Conservation (phyloP, 805 yeast genomes). For the Yamadazyma phyllophila region DNA sequence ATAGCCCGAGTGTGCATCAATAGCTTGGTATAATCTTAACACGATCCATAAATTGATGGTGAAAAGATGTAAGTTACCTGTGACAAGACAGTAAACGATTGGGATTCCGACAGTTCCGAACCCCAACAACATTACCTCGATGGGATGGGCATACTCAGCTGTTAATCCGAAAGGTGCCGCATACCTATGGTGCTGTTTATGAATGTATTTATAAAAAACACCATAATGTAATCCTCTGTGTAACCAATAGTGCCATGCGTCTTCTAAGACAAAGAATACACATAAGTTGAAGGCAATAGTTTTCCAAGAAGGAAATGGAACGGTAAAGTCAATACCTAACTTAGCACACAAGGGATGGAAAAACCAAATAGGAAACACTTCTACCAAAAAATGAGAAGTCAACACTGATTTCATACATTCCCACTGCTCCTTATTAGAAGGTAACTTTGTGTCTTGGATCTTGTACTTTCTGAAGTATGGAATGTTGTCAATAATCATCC, state of each 20-base stretch:
- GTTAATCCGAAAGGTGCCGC: slow-evolving; percentile 64
- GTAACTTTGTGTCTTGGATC: slow-evolving; percentile 52
- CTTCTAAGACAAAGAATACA: slow-evolving; percentile 53
- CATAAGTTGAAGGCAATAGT: slow-evolving; percentile 45
- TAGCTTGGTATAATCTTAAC: slow-evolving; percentile 55
- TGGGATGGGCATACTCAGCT: slow-evolving; percentile 62
- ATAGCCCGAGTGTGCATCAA: slow-evolving; percentile 60
- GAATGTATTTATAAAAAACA: slow-evolving; percentile 54
- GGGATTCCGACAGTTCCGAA: slow-evolving; percentile 63
- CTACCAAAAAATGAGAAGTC: slow-evolving; percentile 55
- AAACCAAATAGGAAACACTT: slow-evolving; percentile 61
- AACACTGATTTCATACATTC: slow-evolving; percentile 59
- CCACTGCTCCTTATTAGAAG: slow-evolving; percentile 58
- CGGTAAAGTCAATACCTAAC: slow-evolving; percentile 47
- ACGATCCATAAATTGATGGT: slow-evolving; percentile 53
- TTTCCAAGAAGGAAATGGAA: slow-evolving; percentile 50
- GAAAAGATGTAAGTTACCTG: slow-evolving; percentile 49
- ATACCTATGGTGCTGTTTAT: slow-evolving; percentile 59
- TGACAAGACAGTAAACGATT: slow-evolving; percentile 48
- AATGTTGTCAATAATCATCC: slow-evolving; percentile 53
- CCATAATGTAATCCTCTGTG: slow-evolving; percentile 58
- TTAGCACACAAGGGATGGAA: slow-evolving; percentile 55
- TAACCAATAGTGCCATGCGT: slow-evolving; percentile 61
- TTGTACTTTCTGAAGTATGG: slow-evolving; percentile 53
- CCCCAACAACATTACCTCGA: slow-evolving; percentile 56